Conservation (phyloP, 2,329 filamentous ascomycete species). For the Stemphylium beticola region DNA sequence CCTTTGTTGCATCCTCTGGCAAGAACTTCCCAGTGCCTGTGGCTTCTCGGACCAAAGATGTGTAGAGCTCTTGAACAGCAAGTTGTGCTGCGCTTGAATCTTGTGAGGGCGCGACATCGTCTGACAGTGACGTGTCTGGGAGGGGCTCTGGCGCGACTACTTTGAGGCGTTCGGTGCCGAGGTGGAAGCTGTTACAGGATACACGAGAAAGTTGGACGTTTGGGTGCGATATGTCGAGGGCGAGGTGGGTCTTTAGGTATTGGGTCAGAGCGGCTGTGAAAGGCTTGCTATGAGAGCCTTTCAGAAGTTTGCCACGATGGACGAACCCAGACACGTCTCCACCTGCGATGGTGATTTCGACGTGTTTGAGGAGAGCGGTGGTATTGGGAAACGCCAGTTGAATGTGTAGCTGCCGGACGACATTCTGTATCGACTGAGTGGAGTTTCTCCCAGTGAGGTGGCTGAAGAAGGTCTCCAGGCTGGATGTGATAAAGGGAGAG, state of each 20-base stretch:
- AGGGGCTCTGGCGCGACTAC: slow-evolving; percentile 38
- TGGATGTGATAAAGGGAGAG: slow-evolving; percentile 53
- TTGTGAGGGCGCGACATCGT: slow-evolving; percentile 26
- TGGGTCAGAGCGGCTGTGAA: slow-evolving; percentile 50
- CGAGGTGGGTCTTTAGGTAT: slow-evolving; percentile 51
- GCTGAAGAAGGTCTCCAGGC: slow-evolving; percentile 64
- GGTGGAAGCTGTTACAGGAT: slow-evolving; percentile 51
- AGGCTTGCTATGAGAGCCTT: slow-evolving; percentile 26
- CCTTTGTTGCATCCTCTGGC: slow-evolving; percentile 21
- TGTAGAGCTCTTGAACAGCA: slow-evolving; percentile 41
- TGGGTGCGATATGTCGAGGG: slow-evolving; percentile 49
- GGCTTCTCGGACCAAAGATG: slow-evolving; percentile 41
- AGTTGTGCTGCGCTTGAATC: slow-evolving; percentile 40
- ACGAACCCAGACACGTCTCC: slow-evolving; percentile 50
- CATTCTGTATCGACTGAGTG: slow-evolving; percentile 38
- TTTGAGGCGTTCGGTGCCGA: slow-evolving; percentile 51
- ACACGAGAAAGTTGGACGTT: slow-evolving; percentile 51
- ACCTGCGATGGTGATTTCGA: slow-evolving; percentile 52
- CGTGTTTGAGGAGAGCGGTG: slow-evolving; percentile 46
- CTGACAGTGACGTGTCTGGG: slow-evolving; percentile 32
- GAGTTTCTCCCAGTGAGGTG: slow-evolving; percentile 55
- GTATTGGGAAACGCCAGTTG: slow-evolving; percentile 43
- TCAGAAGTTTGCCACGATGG: slow-evolving; percentile 31
- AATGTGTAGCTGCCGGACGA: slow-evolving; percentile 44
- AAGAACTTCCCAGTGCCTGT: slow-evolving; percentile 42